These are phyloP conservation scores for Solanum dulcamara DNA, from an alignment of 257 asterid genomes.

Conservation along the genomic window DNA sequence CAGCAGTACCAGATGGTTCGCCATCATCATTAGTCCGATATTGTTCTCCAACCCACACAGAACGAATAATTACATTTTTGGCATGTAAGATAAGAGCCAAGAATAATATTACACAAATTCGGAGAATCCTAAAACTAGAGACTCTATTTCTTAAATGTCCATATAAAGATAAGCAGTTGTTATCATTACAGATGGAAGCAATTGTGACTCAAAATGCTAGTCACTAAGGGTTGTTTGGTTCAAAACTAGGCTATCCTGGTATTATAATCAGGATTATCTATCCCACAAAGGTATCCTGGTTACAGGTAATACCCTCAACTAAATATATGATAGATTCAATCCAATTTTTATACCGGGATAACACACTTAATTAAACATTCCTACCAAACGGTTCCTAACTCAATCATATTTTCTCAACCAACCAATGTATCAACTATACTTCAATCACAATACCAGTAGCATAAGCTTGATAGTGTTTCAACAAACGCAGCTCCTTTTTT, in stretches of 20 bases:
- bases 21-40: slow-evolving; percentile 89
- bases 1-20: slow-evolving; percentile 97
- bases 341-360: not conserved
- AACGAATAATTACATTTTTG: not conserved
- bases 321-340: not conserved
- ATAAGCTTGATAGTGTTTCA: not conserved
- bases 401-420: not conserved
- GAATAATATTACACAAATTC: not conserved
- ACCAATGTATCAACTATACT: not conserved
- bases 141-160: not conserved
- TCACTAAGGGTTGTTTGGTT: not conserved
- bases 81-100: not conserved
- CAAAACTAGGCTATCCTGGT: not conserved
- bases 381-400: not conserved
- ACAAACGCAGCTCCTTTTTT: not conserved
- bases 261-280: not conserved
- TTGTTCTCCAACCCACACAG: slow-evolving; percentile 67
- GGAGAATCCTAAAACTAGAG: not conserved
- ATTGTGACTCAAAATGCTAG: not conserved
- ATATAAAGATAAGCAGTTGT: not conserved
- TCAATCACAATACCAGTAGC: not conserved
- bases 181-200: not conserved
- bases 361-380: not conserved
- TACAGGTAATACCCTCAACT: not conserved
- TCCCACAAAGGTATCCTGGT: not conserved